Evolutionary conservation across 2,329 filamentous ascomycete species (phyloP).

Genomic region (Beauveria sp.): DNA sequence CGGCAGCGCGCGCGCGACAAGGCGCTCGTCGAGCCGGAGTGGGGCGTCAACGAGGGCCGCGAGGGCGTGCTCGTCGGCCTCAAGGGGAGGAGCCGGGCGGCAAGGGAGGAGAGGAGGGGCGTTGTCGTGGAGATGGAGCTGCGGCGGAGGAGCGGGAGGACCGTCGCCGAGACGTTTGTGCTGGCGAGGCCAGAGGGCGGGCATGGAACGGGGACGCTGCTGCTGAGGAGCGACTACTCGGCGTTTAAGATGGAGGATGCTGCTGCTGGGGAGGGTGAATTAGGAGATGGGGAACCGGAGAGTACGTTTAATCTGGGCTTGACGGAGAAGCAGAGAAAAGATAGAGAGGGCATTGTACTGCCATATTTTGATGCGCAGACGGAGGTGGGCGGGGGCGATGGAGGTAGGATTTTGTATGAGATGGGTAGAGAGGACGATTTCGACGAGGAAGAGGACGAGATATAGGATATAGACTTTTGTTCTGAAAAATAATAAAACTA

Average conservation of each 20-base stretch:
- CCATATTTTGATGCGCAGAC: conserved; percentile 97
- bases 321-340: conserved; percentile 82
- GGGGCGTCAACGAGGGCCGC: conserved; percentile 67
- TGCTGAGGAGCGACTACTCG: conserved; percentile 70
- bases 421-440: conserved; percentile 97
- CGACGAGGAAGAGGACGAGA: conserved; percentile 92
- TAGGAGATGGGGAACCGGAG: conserved; percentile 48
- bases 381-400: conserved; percentile 68
- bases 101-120: conserved; percentile 22
- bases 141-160: conserved; percentile 71
- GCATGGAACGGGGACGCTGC: conserved; percentile 27
- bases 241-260: conserved; percentile 47
- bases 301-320: conserved; percentile 81
- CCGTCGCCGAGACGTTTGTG: conserved; percentile 62
- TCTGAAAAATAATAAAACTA: neutral
- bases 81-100: conserved; percentile 32
- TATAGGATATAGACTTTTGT: conserved; percentile 34
- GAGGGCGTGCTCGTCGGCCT: conserved; percentile 74
- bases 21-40: conserved; percentile 67
- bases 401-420: conserved; percentile 90
- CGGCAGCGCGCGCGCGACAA: conserved; percentile 69
- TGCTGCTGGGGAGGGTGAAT: conserved; percentile 26
- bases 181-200: conserved; percentile 24
- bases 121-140: conserved; percentile 84
- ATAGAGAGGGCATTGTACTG: conserved; percentile 81